Conservation (phyloP, 2,329 filamentous ascomycete genomes). For the Paraphaeosphaeria sporulosa region DNA sequence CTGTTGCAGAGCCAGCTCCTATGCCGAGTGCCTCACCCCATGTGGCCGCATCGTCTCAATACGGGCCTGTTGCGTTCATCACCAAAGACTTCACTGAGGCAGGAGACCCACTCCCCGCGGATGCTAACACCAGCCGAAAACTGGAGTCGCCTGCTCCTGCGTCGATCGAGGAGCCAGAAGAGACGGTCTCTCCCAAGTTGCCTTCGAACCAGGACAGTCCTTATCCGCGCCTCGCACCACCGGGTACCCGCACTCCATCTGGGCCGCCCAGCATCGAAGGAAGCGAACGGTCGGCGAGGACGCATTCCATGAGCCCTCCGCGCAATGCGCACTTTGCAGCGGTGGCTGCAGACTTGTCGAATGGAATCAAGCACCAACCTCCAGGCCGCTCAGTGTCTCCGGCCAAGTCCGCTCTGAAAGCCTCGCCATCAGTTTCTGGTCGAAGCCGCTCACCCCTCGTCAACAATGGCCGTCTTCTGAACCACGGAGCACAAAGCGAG, state of each 20-base stretch:
- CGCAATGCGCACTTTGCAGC: conserved; percentile 73
- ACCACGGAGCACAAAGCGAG: conserved; percentile 59
- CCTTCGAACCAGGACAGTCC: conserved; percentile 36
- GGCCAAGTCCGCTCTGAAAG: conserved; percentile 78
- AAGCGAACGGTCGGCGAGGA: conserved; percentile 40
- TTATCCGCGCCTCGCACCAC: conserved; percentile 31
- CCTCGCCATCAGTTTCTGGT: conserved; percentile 62
- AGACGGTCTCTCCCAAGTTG: conserved; percentile 27
- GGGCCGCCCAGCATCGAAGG: conserved; percentile 19
- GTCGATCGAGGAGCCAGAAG: conserved; percentile 15
- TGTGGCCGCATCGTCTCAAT: background rate
- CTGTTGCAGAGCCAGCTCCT: background rate
- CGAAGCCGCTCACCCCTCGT: conserved; percentile 55
- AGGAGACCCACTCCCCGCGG: conserved; percentile 41
- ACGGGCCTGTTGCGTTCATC: conserved; percentile 13
- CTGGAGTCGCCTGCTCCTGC: conserved; percentile 23
- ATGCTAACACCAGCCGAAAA: conserved; percentile 29
- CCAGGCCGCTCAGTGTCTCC: conserved; percentile 76
- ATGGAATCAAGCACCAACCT: conserved; percentile 71
- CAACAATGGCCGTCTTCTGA: conserved; percentile 59
- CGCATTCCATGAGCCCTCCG: conserved; percentile 65
- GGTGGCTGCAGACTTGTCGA: conserved; percentile 59
- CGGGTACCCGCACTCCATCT: conserved; percentile 17
- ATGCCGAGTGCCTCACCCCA: background rate
- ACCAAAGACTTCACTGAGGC: conserved; percentile 57